Percentiles rank a stretch among this genome's conserved stretches.
These are phyloP conservation scores for Coniochaeta ligniaria DNA, from an alignment of 2,329 filamentous ascomycete species.

Conservation along the genomic window DNA sequence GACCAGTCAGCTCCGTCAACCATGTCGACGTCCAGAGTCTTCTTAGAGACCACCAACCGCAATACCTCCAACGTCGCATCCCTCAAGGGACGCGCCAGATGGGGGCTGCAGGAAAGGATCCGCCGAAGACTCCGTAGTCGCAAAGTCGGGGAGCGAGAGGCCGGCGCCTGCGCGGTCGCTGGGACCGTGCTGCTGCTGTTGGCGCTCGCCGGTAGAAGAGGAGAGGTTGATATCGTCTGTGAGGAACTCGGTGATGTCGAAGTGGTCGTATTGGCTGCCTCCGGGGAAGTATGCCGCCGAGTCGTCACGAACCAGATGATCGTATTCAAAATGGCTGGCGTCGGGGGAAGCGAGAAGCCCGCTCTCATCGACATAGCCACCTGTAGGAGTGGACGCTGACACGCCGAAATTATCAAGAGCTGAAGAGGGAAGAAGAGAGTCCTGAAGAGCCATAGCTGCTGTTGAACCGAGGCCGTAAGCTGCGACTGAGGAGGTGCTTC, in stretches of 20 bases:
- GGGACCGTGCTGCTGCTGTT: conserved; percentile 38
- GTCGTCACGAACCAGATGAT: conserved; percentile 58
- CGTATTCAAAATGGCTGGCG: conserved; percentile 57
- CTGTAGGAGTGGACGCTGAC: conserved; percentile 62
- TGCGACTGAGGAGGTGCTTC: conserved; percentile 41
- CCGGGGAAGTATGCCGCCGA: conserved; percentile 34
- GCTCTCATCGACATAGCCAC: conserved; percentile 72
- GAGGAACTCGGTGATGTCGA: conserved; percentile 50
- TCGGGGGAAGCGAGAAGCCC: conserved; percentile 68
- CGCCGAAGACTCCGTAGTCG: conserved; percentile 54
- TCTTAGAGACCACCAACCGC: conserved; percentile 60
- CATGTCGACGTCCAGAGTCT: conserved; percentile 39
- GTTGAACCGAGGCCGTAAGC: conserved; percentile 32
- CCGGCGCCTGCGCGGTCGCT: conserved; percentile 44
- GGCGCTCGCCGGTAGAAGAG: conserved; percentile 11
- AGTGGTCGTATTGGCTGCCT: conserved; percentile 30
- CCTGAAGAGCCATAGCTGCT: conserved; percentile 34
- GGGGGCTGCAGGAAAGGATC: conserved; percentile 67
- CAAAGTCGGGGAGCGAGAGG: conserved; percentile 48
- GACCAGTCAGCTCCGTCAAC: conserved; percentile 29
- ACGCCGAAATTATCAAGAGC: conserved; percentile 58
- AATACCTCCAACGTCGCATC: conserved; percentile 69
- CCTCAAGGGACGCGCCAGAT: conserved; percentile 64
- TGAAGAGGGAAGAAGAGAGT: conserved; percentile 46
- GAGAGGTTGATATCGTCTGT: conserved; percentile 34